Base-by-base conservation (phyloP, 108 stramenopile species). In the Conticribra guillardii region DNA sequence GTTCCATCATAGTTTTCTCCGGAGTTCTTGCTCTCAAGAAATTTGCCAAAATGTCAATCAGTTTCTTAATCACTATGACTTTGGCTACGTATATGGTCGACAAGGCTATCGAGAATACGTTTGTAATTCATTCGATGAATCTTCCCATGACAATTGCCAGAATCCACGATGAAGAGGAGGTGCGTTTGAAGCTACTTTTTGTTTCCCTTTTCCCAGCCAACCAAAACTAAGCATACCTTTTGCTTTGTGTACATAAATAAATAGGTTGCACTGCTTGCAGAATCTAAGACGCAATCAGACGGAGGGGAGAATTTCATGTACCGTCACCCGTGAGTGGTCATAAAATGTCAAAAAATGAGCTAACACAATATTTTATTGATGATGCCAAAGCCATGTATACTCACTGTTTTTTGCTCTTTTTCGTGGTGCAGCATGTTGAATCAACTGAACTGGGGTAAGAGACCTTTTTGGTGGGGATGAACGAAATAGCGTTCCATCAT, bases 301-400 rank as follows among this genome's bases (percentile, higher is more conserved):
- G 69, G 69, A 53, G 68, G 69, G 33, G 76, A 64, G 53, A 77
- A 65, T 19, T 77, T 77, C 61, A 65, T 70, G 69, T 77, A 77
- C 52, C 68, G 76, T 23, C 53, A 77, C 41, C 76, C 76, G n/a
- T n/a, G n/a, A n/a, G n/a, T n/a, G n/a, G n/a, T n/a, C n/a, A n/a
- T n/a, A n/a, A n/a, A n/a, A n/a, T n/a, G n/a, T n/a, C n/a, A n/a
- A n/a, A n/a, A n/a, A n/a, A n/a, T n/a, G n/a, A n/a, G n/a, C n/a
- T n/a, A n/a, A n/a, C n/a, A n/a, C n/a, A n/a, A n/a, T n/a, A n/a
- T n/a, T n/a, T n/a, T n/a, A n/a, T n/a, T n/a, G n/a, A n/a, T n/a
- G n/a, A n/a, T n/a, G n/a, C n/a, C n/a, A n/a, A n/a, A n/a, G n/a
- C n/a, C n/a, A n/a, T n/a, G n/a, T n/a, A n/a, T n/a, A n/a, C n/a